A percentile compares a stretch with the other conserved stretches of the same genome.
Evolutionary conservation across 352 stramenopile species (phyloP).

Genomic region (Globisporangium lucens): DNA sequence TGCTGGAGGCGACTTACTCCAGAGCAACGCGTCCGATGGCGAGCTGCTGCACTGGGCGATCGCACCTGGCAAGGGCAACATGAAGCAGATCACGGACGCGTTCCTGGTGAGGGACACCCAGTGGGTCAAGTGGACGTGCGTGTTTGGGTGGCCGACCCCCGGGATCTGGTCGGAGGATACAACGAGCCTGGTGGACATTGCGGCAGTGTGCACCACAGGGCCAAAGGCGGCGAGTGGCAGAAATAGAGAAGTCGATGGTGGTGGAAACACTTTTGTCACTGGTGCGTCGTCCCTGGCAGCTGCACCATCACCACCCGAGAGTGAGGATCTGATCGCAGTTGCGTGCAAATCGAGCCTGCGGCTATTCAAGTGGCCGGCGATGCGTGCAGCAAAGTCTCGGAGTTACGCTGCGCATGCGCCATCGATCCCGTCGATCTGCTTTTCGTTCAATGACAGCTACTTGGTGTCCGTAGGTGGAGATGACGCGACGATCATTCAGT

Average conservation of each 20-base stretch:
- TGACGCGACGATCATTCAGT: constrained; percentile 61
- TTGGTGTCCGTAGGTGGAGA: constrained; percentile 55
- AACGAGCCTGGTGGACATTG: constrained; percentile 52
- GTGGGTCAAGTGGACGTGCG: constrained; percentile 66
- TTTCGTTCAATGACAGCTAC: constrained; percentile 45
- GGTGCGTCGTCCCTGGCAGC: neutral
- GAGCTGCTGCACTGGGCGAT: constrained; percentile 63
- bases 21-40: constrained; percentile 72
- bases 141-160: constrained; percentile 63
- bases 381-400: constrained; percentile 36
- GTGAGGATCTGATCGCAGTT: constrained; percentile 48
- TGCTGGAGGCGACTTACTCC: constrained; percentile 67
- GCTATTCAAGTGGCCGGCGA: constrained; percentile 49
- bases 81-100: constrained; percentile 62
- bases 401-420: constrained; percentile 47
- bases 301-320: neutral
- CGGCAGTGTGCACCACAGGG: constrained; percentile 36
- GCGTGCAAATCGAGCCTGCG: constrained; percentile 46
- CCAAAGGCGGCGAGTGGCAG: constrained; percentile 16
- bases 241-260: neutral
- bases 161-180: constrained; percentile 59
- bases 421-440: constrained; percentile 42
- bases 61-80: constrained; percentile 24
- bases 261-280: neutral
- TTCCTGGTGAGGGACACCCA: constrained; percentile 54